These are phyloP conservation scores for Exophiala sp. DNA, from an alignment of 2,329 filamentous ascomycete genomes.

Conservation along the genomic window DNA sequence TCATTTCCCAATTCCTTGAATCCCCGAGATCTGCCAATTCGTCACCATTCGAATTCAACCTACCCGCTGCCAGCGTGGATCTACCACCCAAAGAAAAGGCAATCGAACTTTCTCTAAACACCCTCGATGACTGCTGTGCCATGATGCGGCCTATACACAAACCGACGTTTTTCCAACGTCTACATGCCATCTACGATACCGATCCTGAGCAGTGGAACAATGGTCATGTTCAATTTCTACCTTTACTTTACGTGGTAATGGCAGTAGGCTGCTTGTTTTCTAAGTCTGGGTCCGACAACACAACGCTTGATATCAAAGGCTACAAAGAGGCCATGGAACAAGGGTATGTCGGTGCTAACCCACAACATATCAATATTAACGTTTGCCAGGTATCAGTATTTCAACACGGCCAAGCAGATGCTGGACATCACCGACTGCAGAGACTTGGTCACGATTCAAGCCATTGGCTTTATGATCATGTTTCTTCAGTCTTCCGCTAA, in stretches of 20 bases:
- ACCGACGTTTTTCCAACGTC: constrained; percentile 72
- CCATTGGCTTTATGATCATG: constrained; percentile 73
- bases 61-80: constrained; percentile 52
- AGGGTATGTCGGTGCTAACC: constrained; percentile 43
- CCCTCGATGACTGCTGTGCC: constrained; percentile 60
- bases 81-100: constrained; percentile 64
- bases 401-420: constrained; percentile 63
- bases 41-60: constrained; percentile 59
- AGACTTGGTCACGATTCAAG: constrained; percentile 70
- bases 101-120: constrained; percentile 55
- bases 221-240: constrained; percentile 66
- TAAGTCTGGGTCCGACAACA: constrained; percentile 50
- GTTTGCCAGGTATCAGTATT: constrained; percentile 65
- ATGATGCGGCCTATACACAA: constrained; percentile 73
- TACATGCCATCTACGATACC: constrained; percentile 74
- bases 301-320: constrained; percentile 46
- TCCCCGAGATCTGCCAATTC: constrained; percentile 61
- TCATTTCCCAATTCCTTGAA: constrained; percentile 61
- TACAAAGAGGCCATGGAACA: constrained; percentile 52
- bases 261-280: constrained; percentile 71
- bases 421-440: constrained; percentile 63
- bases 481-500: constrained; percentile 78
- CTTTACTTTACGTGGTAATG: constrained; percentile 66
- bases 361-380: background rate
- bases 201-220: constrained; percentile 60